phyloP scores from a whole-genome alignment of 2,329 filamentous ascomycete genomes.

The Nemania abortiva region DNA sequence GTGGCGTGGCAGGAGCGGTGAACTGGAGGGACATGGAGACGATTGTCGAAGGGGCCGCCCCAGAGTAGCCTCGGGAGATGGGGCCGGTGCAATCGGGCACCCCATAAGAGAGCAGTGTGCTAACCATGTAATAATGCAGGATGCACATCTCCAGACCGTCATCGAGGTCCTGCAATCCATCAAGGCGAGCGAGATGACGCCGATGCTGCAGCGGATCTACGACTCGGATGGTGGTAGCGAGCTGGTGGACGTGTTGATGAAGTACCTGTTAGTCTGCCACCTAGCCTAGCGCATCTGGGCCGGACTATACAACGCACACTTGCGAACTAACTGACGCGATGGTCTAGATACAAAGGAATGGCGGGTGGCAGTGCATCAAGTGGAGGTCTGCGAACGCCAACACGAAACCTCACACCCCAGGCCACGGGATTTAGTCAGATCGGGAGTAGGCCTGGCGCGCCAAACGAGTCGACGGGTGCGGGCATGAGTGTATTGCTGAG shows the following conservation, averaged over 20 bases:
- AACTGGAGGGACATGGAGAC: slow-evolving; percentile 15
- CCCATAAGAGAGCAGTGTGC: slow-evolving; percentile 12
- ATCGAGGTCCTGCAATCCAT: slow-evolving; percentile 96
- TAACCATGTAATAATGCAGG: slow-evolving; percentile 62
- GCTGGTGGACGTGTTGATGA: slow-evolving; percentile 92
- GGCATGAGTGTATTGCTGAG: slow-evolving; percentile 97
- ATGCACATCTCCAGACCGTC: slow-evolving; percentile 87
- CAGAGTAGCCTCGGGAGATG: slow-evolving; percentile 27
- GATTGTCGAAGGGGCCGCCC: slow-evolving; percentile 21
- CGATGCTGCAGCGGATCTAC: slow-evolving; percentile 86
- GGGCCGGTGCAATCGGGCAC: slow-evolving; percentile 37
- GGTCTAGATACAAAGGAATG: slow-evolving; percentile 89
- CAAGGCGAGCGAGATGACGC: slow-evolving; percentile 94
- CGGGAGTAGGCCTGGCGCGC: slow-evolving; percentile 62
- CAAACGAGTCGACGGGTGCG: slow-evolving; percentile 78
- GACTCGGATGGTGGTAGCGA: slow-evolving; percentile 82
- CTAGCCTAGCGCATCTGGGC: neutral
- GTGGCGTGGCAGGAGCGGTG: slow-evolving; percentile 32
- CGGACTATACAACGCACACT: slow-evolving; percentile 8
- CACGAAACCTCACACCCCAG: slow-evolving; percentile 75
- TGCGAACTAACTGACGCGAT: slow-evolving; percentile 37
- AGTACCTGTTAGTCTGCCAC: slow-evolving; percentile 82
- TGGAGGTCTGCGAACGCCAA: slow-evolving; percentile 57
- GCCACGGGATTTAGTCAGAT: slow-evolving; percentile 91
- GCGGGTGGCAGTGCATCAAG: slow-evolving; percentile 58